These are phyloP conservation scores for Fusarium sp. DNA, from an alignment of 2,329 filamentous ascomycete genomes.

Conservation along the genomic window DNA sequence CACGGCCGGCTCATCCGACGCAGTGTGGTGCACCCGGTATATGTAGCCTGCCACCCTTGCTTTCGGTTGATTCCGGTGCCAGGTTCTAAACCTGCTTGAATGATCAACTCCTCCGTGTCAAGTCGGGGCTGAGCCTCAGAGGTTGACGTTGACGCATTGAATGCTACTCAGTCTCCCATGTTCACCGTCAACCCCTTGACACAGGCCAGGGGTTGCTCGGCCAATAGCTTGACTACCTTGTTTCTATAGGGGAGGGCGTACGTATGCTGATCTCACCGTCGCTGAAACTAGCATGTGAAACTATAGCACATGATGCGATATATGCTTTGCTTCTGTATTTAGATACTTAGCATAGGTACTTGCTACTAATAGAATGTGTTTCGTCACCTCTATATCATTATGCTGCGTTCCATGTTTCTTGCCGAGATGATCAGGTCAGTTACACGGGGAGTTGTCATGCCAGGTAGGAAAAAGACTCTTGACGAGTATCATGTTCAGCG, in stretches of 20 bases:
- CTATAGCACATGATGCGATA: background rate
- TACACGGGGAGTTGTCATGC: background rate
- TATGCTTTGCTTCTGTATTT: background rate
- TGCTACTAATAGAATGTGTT: constrained; percentile 1
- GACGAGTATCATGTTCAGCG: background rate
- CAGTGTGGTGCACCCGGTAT: background rate
- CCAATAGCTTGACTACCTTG: constrained; percentile 1
- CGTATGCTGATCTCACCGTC: background rate
- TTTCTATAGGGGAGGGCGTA: background rate
- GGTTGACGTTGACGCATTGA: background rate
- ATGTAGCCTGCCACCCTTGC: constrained; percentile 15
- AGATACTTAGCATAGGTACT: background rate
- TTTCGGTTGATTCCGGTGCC: constrained; percentile 32
- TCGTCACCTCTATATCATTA: background rate
- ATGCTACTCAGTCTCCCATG: constrained; percentile 9
- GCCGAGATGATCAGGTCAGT: background rate
- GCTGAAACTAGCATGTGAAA: background rate
- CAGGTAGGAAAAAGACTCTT: background rate
- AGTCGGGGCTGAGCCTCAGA: constrained; percentile 12
- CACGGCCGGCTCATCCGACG: constrained; percentile 1
- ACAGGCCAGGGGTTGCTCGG: constrained; percentile 1
- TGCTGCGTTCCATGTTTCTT: background rate
- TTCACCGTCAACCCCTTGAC: constrained; percentile 13
- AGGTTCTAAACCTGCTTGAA: constrained; percentile 2
- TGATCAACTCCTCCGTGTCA: constrained; percentile 3